Base-by-base conservation (phyloP, 2,329 filamentous ascomycete species). In the Colletotrichum sp. region DNA sequence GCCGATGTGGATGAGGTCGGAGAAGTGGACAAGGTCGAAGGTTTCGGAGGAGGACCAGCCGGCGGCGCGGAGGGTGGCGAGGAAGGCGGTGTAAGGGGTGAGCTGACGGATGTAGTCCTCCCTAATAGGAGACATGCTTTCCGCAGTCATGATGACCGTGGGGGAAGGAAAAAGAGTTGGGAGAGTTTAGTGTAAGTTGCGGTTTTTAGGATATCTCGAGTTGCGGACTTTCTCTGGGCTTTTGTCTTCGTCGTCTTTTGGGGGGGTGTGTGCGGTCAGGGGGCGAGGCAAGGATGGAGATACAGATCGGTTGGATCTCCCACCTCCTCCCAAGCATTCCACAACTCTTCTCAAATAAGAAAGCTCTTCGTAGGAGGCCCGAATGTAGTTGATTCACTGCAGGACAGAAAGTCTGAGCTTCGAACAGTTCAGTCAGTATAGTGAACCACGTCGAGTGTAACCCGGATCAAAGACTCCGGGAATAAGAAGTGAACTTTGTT, bases 91-190 rank as follows among this genome's bases (percentile, higher is more conserved):
- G 54, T 29, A 55, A 24, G 61, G 67, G 3, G 73, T 75, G 15
- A 76, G 73, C 43, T 75, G 69, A 24, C 55, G 66, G 21, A 72
- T 67, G 64, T 76, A 76, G 18, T 73, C 38, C 15, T 70, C 63
- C 27, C 51, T 66, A 57, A 66, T 66, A 66, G 47, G 63, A 27
- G 63, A 66, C 63, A 36, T 65, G 24, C 36, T 63, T 62, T 43
- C n/a, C 24, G n/a, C 16, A 34, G 51, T 29, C 31, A 65, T 70
- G 24, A 18, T 36, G 31, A 24, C n/a, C 8, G 57, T 34, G 9
- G n/a, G 33, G 33, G 21, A 3, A 21, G 18, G 16, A 6, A 8
- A 58, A 31, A 0, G 12, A 6, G 11, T 8, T 59, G 57, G 8
- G 57, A 36, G 8, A 21, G 5, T 21, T 51, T 21, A 16, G 21